Conservation (phyloP, 345 rosid genomes). For the Populus alba region DNA sequence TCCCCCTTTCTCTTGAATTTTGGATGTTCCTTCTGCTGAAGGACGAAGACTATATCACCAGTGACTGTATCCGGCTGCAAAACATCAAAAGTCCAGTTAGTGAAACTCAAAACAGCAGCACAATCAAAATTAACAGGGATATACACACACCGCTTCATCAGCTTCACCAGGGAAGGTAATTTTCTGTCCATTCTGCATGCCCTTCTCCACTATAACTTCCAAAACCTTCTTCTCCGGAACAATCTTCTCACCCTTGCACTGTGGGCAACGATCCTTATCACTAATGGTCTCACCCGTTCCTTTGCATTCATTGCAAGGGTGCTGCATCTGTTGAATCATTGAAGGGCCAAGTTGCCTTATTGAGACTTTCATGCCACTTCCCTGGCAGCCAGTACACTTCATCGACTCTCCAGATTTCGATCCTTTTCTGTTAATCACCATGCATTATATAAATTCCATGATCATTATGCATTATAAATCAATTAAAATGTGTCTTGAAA, state of each 20-base stretch:
- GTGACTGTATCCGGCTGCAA: constrained; percentile 85
- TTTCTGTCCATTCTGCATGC: constrained; percentile 89
- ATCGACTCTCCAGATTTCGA: constrained; percentile 82
- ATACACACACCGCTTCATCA: constrained; percentile 65
- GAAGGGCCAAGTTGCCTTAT: constrained; percentile 84
- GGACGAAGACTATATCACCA: constrained; percentile 79
- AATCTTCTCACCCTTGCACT: constrained; percentile 86
- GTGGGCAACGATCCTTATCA: constrained; percentile 72
- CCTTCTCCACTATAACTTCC: constrained; percentile 85
- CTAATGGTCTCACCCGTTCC: constrained; percentile 82
- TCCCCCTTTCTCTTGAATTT: constrained; percentile 82
- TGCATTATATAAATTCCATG: neutral
- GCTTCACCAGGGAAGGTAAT: constrained; percentile 90
- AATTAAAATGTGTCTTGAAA: no score
- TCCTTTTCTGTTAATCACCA: constrained; percentile 54
- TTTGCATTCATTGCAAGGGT: constrained; percentile 80
- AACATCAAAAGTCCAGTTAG: neutral
- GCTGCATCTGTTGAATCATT: constrained; percentile 97
- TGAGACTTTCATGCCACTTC: constrained; percentile 87
- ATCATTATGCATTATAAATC: neutral
- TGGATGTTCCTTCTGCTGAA: constrained; percentile 90
- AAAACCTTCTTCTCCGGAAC: constrained; percentile 76
- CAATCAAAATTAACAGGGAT: neutral
- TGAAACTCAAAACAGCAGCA: neutral
- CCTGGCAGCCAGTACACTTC: constrained; percentile 76